Base-by-base conservation (phyloP, 2,329 filamentous ascomycete genomes). In the Fusarium neocosmosporiellum region DNA sequence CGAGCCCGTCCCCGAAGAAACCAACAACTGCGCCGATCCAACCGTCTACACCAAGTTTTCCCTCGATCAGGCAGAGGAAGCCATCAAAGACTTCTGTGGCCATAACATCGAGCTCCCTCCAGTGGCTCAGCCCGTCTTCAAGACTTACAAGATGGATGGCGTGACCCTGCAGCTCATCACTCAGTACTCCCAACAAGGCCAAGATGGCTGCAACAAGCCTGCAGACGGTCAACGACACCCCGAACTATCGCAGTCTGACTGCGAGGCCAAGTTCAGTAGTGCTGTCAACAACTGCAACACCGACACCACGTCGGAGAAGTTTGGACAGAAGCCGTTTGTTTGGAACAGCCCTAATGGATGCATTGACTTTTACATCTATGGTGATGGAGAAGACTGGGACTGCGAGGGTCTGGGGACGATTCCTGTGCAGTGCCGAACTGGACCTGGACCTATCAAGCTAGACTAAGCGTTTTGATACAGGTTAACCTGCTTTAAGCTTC, bases 281-380 rank as follows among this genome's bases (percentile, higher is more conserved):
- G 60, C 57, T 9, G 59, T 65, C 3, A 58, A 61, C 24, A 54
- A 58, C 48, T 65, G 57, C 22, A 61, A 61, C 36, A 48, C 39
- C 2, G 48, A 69, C 7, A 39, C 58, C 7, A 65, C 41, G 16
- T 39, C 29, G 5, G 43, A 69, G 18, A 66, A 59, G 43, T 62
- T 37, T 31, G 41, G 58, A 6, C 48, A 50, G 36, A 50, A 37
- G 20, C 62, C 63, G 4, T 63, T 61, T 22, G 48, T 59, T 5
- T 58, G 67, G 59, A 66, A 63, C 29, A 60, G 59, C 27, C 60
- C 64, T 14, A 69, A 67, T 27, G 43, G 59, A 18, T 64, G 59
- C 24, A 55, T 60, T 7, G 46, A 57, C 48, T 59, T 60, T 36
- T 63, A 57, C 22, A 58, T 63, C 29, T 57, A 63, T 36, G 59